Evolutionary conservation across 108 stramenopile genomes (phyloP).

Genomic region (Aurantiochytrium sp.): DNA sequence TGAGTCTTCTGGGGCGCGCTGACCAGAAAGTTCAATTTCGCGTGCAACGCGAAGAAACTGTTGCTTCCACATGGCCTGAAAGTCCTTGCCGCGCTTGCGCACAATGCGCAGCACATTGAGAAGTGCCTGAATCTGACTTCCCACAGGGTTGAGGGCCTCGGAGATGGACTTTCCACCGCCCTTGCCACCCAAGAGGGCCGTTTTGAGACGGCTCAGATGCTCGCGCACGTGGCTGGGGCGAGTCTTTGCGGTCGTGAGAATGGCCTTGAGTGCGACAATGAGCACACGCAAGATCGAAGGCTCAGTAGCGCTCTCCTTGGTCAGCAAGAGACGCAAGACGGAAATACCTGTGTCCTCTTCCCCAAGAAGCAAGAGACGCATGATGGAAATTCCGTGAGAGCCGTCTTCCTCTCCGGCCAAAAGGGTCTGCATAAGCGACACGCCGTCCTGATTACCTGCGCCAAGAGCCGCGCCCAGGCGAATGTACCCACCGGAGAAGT

Average conservation of each 20-base stretch:
- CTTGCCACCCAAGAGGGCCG: not conserved
- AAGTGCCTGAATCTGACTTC: not conserved
- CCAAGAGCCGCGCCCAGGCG: not conserved
- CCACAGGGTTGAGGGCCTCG: not conserved
- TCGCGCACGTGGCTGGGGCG: not conserved
- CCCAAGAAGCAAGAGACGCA: not conserved
- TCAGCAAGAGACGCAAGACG: not conserved
- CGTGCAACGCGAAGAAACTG: not conserved
- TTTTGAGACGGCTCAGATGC: not conserved
- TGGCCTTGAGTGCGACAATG: not conserved
- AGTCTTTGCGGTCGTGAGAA: not conserved
- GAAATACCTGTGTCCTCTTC: not conserved
- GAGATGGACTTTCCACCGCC: not conserved
- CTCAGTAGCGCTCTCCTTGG: not conserved
- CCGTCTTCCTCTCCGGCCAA: not conserved
- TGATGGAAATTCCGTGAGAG: not conserved
- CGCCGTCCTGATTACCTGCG: not conserved
- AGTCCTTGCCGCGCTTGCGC: not conserved
- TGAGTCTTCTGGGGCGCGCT: not conserved
- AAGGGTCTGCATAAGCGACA: not conserved
- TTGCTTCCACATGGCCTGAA: not conserved
- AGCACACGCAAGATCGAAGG: not conserved
- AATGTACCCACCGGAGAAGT: not conserved
- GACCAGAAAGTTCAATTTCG: not conserved
- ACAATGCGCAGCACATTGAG: not conserved